Percentiles rank a stretch among this genome's conserved stretches.
Evolutionary conservation across 768 basidiomycete genomes (phyloP).

Genomic region (Sporobolomyces roseus): DNA sequence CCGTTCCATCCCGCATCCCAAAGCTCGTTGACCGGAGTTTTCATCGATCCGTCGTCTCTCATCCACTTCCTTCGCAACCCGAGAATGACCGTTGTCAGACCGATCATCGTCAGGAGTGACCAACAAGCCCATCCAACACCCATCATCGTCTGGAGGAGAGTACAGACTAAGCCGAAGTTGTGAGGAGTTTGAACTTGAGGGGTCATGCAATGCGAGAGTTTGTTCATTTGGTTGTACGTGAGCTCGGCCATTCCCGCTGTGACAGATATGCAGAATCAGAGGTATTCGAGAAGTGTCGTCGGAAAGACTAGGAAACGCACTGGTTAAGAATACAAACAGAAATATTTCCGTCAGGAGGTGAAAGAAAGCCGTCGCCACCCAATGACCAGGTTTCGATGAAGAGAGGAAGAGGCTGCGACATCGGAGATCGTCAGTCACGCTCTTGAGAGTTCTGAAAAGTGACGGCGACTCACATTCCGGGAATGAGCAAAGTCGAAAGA

Average conservation of each 20-base stretch:
- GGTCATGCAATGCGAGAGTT: constrained; percentile 9
- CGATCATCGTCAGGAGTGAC: not conserved
- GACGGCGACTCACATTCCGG: not conserved
- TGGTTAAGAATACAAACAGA: constrained; percentile 7
- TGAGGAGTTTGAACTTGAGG: not conserved
- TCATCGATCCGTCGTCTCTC: not conserved
- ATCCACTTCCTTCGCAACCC: not conserved
- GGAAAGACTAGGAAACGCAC: not conserved
- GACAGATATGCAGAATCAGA: not conserved
- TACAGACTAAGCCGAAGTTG: constrained; percentile 13
- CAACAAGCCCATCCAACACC: constrained; percentile 7
- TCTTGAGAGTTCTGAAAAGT: not conserved
- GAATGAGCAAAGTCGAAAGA: not conserved
- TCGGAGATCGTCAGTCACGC: not conserved
- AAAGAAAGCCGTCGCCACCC: not conserved
- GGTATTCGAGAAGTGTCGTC: too few species aligned
- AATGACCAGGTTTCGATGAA: not conserved
- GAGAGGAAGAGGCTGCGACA: not conserved
- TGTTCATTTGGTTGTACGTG: constrained; percentile 8
- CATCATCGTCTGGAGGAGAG: constrained; percentile 3
- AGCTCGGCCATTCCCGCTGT: constrained; percentile 6
- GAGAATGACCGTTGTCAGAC: not conserved
- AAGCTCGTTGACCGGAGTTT: constrained; percentile 1
- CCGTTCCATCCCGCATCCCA: constrained; percentile 4
- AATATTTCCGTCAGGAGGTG: not conserved